phyloP scores from a whole-genome alignment of 1,284 basidiomycete genomes.

The Coniferiporia weirii region DNA sequence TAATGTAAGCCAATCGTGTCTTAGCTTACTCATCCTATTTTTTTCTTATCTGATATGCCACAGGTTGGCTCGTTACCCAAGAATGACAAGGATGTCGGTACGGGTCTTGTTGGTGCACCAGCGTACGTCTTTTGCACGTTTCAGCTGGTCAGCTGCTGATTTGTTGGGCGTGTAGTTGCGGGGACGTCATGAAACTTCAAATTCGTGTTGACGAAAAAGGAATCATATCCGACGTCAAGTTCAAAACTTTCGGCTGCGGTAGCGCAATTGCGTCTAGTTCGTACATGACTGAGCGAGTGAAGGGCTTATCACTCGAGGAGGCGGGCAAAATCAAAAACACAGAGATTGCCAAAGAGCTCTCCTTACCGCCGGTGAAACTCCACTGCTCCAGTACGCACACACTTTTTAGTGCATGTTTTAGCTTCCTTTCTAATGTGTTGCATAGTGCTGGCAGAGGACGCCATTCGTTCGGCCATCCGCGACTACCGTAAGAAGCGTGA shows the following conservation, averaged over 20 bases:
- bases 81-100: slow-evolving; percentile 87
- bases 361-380: slow-evolving; percentile 94
- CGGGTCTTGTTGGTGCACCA: slow-evolving; percentile 96
- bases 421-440: slow-evolving; percentile 21
- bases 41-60: slow-evolving; percentile 53
- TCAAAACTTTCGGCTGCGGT: slow-evolving; percentile 97
- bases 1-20: slow-evolving; percentile 63
- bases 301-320: slow-evolving; percentile 89
- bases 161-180: slow-evolving; percentile 46
- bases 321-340: slow-evolving; percentile 98
- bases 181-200: slow-evolving; percentile 98
- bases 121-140: slow-evolving; percentile 61
- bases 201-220: slow-evolving; percentile 95
- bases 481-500: slow-evolving; percentile 83
- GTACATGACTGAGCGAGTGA: slow-evolving; percentile 98
- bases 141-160: slow-evolving; percentile 19
- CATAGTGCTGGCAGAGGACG: slow-evolving; percentile 94
- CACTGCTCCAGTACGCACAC: slow-evolving; percentile 73
- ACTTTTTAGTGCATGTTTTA: slow-evolving; percentile 13
- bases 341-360: slow-evolving; percentile 96
- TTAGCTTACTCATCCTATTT: slow-evolving; percentile 25
- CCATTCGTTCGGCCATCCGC: slow-evolving; percentile 92
- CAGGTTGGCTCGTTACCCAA: slow-evolving; percentile 96
- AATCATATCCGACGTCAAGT: slow-evolving; percentile 97
- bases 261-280: slow-evolving; percentile 96